These are phyloP conservation scores for Phytophthora citrophthora DNA, from an alignment of 352 stramenopile species.

Conservation along the genomic window DNA sequence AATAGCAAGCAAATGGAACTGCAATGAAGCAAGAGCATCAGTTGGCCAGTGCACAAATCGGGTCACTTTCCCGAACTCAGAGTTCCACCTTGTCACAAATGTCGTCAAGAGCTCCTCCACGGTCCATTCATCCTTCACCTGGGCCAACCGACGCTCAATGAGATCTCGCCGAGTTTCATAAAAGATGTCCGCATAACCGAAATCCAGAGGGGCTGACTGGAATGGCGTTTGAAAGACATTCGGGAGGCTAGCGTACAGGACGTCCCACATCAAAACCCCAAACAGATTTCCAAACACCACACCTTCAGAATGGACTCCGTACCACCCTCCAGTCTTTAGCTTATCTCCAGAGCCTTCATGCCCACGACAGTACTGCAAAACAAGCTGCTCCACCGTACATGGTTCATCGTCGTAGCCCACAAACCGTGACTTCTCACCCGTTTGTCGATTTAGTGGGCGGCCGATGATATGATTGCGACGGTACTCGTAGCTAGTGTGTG, in stretches of 20 bases:
- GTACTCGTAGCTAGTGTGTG: constrained; percentile 41
- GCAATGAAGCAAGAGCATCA: constrained; percentile 38
- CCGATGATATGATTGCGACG: constrained; percentile 61
- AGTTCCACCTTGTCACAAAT: constrained; percentile 45
- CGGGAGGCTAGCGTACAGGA: constrained; percentile 78
- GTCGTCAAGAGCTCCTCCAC: constrained; percentile 50
- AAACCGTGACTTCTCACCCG: constrained; percentile 84
- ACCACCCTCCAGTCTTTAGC: constrained; percentile 62
- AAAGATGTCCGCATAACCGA: constrained; percentile 68
- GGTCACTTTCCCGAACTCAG: constrained; percentile 58
- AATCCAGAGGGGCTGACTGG: constrained; percentile 74
- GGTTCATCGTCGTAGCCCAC: constrained; percentile 88
- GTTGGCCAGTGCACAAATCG: constrained; percentile 71
- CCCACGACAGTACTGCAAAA: constrained; percentile 79
- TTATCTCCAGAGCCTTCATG: constrained; percentile 4
- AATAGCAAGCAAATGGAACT: constrained; percentile 60
- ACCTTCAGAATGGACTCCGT: constrained; percentile 88
- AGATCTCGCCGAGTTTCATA: constrained; percentile 44
- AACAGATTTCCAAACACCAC: constrained; percentile 75
- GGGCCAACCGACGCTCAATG: constrained; percentile 54
- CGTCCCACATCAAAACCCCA: constrained; percentile 89
- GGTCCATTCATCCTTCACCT: constrained; percentile 48
- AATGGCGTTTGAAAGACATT: constrained; percentile 91
- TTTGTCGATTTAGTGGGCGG: constrained; percentile 76
- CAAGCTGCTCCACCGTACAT: constrained; percentile 86